These are phyloP conservation scores for Linnemannia hyalina DNA, from an alignment of 192 early-diverging fungal species.

Conservation along the genomic window DNA sequence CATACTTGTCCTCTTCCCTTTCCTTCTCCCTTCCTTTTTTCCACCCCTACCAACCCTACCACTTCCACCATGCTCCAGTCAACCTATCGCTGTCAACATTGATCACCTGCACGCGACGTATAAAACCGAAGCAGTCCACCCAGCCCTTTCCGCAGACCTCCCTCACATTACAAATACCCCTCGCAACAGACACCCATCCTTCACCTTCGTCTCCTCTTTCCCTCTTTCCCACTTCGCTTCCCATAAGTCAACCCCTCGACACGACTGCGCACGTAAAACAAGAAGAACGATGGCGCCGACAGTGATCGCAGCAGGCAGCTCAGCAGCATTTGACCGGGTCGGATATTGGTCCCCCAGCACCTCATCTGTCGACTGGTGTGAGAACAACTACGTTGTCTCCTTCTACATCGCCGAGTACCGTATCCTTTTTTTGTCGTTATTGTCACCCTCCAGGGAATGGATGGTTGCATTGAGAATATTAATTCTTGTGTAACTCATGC, in stretches of 20 bases:
- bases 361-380: slow-evolving; percentile 52
- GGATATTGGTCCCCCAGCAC: slow-evolving; percentile 47
- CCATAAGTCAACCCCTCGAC: neutral
- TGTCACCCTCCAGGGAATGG: too few relatives aligned
- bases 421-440: neutral
- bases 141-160: neutral
- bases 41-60: too few relatives aligned
- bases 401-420: slow-evolving; percentile 66
- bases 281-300: slow-evolving; percentile 5
- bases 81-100: too few relatives aligned
- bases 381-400: slow-evolving; percentile 62
- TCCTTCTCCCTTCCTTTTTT: neutral
- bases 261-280: neutral
- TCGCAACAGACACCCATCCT: neutral
- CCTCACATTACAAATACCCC: neutral
- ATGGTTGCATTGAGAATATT: neutral
- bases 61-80: too few relatives aligned
- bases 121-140: neutral
- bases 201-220: neutral
- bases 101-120: neutral
- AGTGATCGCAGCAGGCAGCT: slow-evolving; percentile 26
- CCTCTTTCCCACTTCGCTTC: neutral
- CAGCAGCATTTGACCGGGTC: slow-evolving; percentile 24
- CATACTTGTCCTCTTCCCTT: neutral
- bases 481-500: neutral